Evolutionary conservation across 805 yeast species (phyloP).

Genomic region (Metschnikowia anglica): DNA sequence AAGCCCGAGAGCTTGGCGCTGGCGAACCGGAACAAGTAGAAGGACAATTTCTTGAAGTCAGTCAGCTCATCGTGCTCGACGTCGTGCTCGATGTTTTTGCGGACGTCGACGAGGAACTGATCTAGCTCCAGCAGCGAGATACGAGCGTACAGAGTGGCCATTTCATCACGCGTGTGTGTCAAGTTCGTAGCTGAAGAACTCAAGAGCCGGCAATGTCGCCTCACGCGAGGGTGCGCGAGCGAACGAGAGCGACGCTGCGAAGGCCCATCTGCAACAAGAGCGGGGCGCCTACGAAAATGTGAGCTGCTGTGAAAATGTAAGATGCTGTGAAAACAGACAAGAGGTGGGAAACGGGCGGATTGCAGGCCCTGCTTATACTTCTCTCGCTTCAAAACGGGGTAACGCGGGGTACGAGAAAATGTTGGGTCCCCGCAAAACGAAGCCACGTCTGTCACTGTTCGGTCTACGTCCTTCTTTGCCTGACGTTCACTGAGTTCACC

Average conservation of each 20-base stretch:
- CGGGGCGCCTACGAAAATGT: too few species aligned
- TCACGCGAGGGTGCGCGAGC: neutral
- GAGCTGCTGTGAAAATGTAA: too few species aligned
- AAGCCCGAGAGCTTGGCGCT: slow-evolving; percentile 23
- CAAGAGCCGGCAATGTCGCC: too few species aligned
- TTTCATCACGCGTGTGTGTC: slow-evolving; percentile 7
- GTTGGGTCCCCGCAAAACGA: too few species aligned
- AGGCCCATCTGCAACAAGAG: too few species aligned
- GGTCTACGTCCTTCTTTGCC: too few species aligned
- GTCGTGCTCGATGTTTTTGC: slow-evolving; percentile 29
- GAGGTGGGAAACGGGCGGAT: neutral
- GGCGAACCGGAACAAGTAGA: slow-evolving; percentile 36
- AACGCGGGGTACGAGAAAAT: neutral
- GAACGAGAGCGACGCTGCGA: neutral
- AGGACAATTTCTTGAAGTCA: slow-evolving; percentile 36
- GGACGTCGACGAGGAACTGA: slow-evolving; percentile 36
- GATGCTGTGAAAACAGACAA: neutral
- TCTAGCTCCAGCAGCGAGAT: slow-evolving; percentile 30
- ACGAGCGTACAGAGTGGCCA: slow-evolving; percentile 18
- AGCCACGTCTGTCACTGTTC: too few species aligned
- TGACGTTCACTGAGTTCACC: too few species aligned
- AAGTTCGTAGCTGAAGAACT: neutral
- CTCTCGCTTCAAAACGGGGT: neutral
- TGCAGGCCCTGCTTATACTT: neutral
- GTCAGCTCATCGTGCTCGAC: slow-evolving; percentile 22